phyloP scores from a whole-genome alignment of 495 filamentous ascomycete genomes.

The Xylaria nigripes region DNA sequence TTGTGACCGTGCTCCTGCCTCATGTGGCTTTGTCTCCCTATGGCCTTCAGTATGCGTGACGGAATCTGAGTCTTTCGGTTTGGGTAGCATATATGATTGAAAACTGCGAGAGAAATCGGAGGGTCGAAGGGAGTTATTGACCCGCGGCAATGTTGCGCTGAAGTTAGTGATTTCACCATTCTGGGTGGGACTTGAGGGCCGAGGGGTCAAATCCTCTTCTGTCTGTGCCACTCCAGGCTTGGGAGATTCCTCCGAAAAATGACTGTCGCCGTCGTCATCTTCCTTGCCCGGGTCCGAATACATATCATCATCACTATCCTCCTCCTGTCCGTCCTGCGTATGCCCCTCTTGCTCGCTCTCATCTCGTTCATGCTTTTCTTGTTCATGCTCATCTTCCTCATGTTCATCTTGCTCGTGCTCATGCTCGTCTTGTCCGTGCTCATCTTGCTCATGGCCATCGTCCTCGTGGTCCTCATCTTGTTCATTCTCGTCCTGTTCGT shows the following conservation, averaged over 20 bases:
- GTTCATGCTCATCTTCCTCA: slow-evolving; percentile 17
- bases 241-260: slow-evolving; percentile 22
- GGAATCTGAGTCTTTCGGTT: slow-evolving; percentile 26
- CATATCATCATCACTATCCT: slow-evolving; percentile 4
- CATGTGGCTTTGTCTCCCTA: slow-evolving; percentile 42
- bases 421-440: slow-evolving; percentile 13
- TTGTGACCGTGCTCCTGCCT: slow-evolving; percentile 36
- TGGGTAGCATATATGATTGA: slow-evolving; percentile 36
- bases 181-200: slow-evolving; percentile 28
- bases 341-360: slow-evolving; percentile 20
- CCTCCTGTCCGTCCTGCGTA: slow-evolving; percentile 17
- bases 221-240: slow-evolving; percentile 1
- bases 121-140: slow-evolving; percentile 20
- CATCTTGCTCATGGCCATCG: slow-evolving; percentile 41
- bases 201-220: slow-evolving; percentile 34
- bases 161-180: slow-evolving; percentile 24
- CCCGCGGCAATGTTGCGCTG: slow-evolving; percentile 21
- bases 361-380: slow-evolving; percentile 14
- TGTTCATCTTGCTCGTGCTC: slow-evolving; percentile 26
- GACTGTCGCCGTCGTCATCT: slow-evolving; percentile 20
- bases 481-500: slow-evolving; percentile 49
- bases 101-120: slow-evolving; percentile 33
- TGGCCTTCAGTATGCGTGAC: slow-evolving; percentile 28
- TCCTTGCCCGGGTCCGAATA: slow-evolving; percentile 2
- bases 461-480: slow-evolving; percentile 27